Conservation (phyloP, 768 basidiomycete genomes). For the Rubroboletus pulcherrimus region DNA sequence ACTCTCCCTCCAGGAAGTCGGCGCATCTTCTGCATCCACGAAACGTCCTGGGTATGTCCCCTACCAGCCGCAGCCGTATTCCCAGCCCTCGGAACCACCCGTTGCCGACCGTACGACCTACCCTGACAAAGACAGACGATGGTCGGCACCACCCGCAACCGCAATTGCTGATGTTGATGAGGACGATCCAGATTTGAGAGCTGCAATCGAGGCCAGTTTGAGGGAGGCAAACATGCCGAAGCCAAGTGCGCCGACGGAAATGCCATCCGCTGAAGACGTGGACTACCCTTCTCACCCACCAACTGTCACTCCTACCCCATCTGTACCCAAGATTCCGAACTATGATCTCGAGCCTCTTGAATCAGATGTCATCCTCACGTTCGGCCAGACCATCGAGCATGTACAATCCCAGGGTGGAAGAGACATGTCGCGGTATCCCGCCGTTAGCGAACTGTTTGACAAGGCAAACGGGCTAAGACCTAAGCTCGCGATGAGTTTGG, state of each 20-base stretch:
- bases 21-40: conserved; percentile 40
- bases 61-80: conserved; percentile 40
- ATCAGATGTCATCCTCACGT: conserved; percentile 82
- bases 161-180: conserved; percentile 53
- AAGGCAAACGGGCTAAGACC: conserved; percentile 76
- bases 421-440: conserved; percentile 79
- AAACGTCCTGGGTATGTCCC: conserved; percentile 68
- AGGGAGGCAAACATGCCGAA: conserved; percentile 77
- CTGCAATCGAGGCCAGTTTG: conserved; percentile 94
- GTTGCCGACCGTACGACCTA: conserved; percentile 52
- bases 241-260: conserved; percentile 70
- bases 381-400: conserved; percentile 87
- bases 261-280: conserved; percentile 51
- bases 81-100: conserved; percentile 67
- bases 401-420: conserved; percentile 72
- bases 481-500: conserved; percentile 78
- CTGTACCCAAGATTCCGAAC: conserved; percentile 56
- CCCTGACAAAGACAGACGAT: conserved; percentile 26
- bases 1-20: conserved; percentile 79
- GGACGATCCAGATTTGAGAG: conserved; percentile 86
- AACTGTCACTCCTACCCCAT: conserved; percentile 33
- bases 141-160: conserved; percentile 18
- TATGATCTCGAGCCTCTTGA: conserved; percentile 84
- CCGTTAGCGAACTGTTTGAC: conserved; percentile 79
- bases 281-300: conserved; percentile 45